Percentiles rank a stretch among this genome's conserved stretches.
Evolutionary conservation across 176 grass and related monocot species (phyloP).

Genomic region (Thalia dealbata): DNA sequence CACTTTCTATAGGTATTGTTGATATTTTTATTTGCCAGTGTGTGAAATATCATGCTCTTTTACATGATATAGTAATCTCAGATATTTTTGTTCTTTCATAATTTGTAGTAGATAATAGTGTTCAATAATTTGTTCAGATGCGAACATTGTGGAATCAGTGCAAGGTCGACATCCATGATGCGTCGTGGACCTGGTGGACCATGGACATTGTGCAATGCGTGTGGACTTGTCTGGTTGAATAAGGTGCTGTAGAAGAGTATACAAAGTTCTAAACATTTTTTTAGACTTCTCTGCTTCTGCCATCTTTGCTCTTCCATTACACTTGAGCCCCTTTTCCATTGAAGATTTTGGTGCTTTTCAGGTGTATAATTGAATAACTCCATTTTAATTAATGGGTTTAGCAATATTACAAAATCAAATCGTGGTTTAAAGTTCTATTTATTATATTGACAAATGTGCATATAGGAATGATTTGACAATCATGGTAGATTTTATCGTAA

Average conservation of each 20-base stretch:
- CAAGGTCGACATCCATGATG: constrained; percentile 83
- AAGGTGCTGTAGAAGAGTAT: not conserved
- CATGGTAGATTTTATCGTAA: not conserved
- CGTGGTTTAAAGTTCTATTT: not conserved
- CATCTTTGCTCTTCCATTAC: not conserved
- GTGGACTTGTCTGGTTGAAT: constrained; percentile 25
- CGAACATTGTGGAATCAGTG: constrained; percentile 73
- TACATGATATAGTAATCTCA: not conserved
- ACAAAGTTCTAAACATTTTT: not conserved
- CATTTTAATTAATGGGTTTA: not conserved
- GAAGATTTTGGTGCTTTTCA: not conserved
- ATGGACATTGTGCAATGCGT: constrained; percentile 93
- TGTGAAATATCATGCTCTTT: not conserved
- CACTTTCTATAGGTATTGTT: not conserved
- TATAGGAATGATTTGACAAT: not conserved
- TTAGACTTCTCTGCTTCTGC: not conserved
- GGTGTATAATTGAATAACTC: not conserved
- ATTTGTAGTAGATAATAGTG: not conserved
- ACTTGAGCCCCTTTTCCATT: not conserved
- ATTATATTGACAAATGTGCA: not conserved
- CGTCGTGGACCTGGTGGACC: constrained; percentile 85
- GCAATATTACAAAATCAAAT: not conserved
- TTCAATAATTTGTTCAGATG: constrained; percentile 39
- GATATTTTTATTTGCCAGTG: not conserved
- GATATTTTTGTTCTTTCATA: not conserved